Evolutionary conservation across 441 rosid genomes (phyloP).

Genomic region (Populus tomentosa): DNA sequence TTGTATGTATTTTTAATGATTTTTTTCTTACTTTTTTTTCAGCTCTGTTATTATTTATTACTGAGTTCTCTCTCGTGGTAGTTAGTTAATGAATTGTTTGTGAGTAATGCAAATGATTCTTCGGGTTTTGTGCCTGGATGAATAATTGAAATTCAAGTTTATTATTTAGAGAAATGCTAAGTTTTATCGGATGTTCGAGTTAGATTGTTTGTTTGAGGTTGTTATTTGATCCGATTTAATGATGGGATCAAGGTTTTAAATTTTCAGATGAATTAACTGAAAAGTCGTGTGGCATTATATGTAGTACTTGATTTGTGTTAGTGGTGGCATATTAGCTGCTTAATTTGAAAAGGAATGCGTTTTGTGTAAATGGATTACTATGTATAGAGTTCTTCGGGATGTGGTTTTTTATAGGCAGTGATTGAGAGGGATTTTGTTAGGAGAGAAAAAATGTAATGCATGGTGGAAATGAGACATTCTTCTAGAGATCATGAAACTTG

Average conservation of each 20-base stretch:
- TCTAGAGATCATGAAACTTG: not conserved
- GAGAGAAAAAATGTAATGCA: not conserved
- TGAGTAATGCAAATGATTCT: no score
- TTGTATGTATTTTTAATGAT: conserved; percentile 42
- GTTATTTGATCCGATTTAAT: not conserved
- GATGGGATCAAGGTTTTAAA: not conserved
- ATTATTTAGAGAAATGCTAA: not conserved
- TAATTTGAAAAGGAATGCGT: not conserved
- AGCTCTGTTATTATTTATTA: not conserved
- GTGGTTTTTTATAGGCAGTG: not conserved
- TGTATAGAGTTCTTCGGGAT: not conserved
- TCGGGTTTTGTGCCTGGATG: not conserved
- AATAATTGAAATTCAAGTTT: not conserved
- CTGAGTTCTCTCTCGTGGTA: not conserved
- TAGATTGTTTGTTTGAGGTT: not conserved
- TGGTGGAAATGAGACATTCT: not conserved
- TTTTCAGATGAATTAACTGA: not conserved
- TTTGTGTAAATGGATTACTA: not conserved
- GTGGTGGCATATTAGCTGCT: not conserved
- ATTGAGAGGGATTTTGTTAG: not conserved
- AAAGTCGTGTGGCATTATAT: not conserved
- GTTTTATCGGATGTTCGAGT: not conserved
- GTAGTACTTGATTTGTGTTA: not conserved
- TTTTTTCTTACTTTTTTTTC: not conserved
- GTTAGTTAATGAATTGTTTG: not conserved